Evolutionary conservation across 345 rosid species (phyloP).

Genomic region (Euclidium syriacum): DNA sequence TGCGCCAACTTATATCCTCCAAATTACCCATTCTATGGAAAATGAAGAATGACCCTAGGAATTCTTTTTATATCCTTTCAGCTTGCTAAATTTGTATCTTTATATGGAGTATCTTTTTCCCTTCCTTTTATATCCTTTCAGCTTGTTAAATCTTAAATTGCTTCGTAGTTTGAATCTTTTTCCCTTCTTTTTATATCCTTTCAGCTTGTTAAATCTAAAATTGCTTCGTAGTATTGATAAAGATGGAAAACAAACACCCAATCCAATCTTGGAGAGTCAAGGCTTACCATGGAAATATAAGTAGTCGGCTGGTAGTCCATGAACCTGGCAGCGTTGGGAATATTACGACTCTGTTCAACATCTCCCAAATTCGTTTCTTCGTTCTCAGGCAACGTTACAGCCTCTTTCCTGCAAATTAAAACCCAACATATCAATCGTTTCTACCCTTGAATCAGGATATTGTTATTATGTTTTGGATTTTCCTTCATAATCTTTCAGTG

Average conservation of each 20-base stretch:
- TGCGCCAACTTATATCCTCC: conserved; percentile 26
- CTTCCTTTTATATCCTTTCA: too few species aligned
- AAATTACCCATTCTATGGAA: background rate
- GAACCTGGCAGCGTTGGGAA: conserved; percentile 32
- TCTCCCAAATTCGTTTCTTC: conserved; percentile 50
- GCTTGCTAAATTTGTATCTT: too few species aligned
- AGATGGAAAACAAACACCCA: background rate
- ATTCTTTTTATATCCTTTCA: background rate
- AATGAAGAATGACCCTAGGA: background rate
- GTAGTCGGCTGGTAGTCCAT: conserved; percentile 53
- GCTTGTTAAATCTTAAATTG: too few species aligned
- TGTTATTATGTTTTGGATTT: background rate
- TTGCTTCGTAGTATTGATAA: background rate
- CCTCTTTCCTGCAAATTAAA: conserved; percentile 60
- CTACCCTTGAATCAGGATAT: background rate
- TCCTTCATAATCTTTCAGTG: background rate
- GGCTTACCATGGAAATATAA: conserved; percentile 64
- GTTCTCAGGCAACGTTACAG: conserved; percentile 64
- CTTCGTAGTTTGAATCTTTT: too few species aligned
- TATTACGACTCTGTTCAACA: conserved; percentile 43
- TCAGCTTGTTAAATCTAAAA: background rate
- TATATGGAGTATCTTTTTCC: too few species aligned
- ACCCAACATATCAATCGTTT: background rate
- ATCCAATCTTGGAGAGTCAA: background rate
- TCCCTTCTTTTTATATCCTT: too few species aligned